Evolutionary conservation across 192 early-diverging fungal genomes (phyloP), one percentile per base, ranked within the genome.

Genomic region (Backusella tarrabulga): DNA sequence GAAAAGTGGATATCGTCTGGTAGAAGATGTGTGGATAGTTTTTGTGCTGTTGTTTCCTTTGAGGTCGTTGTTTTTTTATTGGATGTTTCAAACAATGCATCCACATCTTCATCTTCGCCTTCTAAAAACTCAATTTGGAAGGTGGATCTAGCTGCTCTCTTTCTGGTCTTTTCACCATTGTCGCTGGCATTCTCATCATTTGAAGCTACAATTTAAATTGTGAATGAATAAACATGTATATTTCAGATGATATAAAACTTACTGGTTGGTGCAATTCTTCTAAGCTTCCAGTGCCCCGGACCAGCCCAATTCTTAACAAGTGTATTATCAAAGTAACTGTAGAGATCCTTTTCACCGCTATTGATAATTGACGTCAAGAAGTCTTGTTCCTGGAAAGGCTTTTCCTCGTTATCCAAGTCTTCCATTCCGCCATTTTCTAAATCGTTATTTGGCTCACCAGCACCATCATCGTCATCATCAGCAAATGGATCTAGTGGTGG

Each of bases 281-380:
- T 82, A 72, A 94, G 76, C 41, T 91, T 95, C 96, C 96, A 99
- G 80, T 95, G 93, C 74, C 93, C 94, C 14, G 96, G 95, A 15
- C 97, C 97, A 8, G 96, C 97, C 97, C 97, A 99, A 68, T 90
- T 90, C 60, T 90, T 86, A 77, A 91, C 77, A 66, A 96, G 88
- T 14, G 89, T 91, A 34, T 90, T 82, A 84, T 97, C 96, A 88
- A 98, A 97, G 81, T 97, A 97, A 26, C 89, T 90, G 74, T 96
- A 93, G 73, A 94, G 85, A 70, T 91, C 92, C 52, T 91, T 87
- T 29, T 77, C 71, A 29, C 54, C 66, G 4, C 34, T 68, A n/a
- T 42, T 38, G 9, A 69, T n/a, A 42, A 74, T 69, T 34, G 40
- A 40, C 8, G 66, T 67, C 14, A 66, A 21, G 34, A 63, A 67